Conservation (phyloP, 2,329 filamentous ascomycete species). For the Dendrostoma leiphaemia region DNA sequence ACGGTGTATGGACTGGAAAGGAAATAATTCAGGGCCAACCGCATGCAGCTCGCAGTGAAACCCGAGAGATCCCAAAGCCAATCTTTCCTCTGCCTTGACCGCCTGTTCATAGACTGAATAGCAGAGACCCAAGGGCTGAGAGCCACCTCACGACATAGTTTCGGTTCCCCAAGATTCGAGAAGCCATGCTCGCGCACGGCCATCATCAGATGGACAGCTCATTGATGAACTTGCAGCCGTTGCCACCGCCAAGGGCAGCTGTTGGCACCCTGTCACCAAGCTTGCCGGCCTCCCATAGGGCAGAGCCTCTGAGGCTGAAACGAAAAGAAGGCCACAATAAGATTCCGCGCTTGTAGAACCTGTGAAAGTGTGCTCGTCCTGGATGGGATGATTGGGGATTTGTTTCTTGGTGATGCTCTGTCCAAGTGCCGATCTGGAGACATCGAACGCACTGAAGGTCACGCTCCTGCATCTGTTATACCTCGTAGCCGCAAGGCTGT, state of each 20-base stretch:
- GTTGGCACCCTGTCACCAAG: slow-evolving; percentile 1
- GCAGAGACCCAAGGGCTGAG: background rate
- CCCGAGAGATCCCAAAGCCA: background rate
- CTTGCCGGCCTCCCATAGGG: background rate
- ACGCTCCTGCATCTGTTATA: slow-evolving; percentile 1
- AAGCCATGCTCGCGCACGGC: background rate
- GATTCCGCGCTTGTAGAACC: background rate
- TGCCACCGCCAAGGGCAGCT: slow-evolving; percentile 4
- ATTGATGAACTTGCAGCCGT: background rate
- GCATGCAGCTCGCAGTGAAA: background rate
- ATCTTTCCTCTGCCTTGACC: background rate
- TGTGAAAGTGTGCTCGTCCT: background rate
- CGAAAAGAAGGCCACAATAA: background rate
- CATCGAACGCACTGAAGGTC: background rate
- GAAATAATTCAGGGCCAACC: no score
- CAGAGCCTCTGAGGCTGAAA: slow-evolving; percentile 4
- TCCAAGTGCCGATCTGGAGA: slow-evolving; percentile 4
- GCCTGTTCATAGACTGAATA: background rate
- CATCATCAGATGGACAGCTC: slow-evolving; percentile 6
- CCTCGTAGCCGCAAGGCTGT: background rate
- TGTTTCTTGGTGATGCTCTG: background rate
- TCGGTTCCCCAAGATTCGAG: background rate
- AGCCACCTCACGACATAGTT: slow-evolving; percentile 3
- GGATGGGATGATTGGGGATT: background rate
- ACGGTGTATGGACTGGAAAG: background rate